Evolutionary conservation across 1,284 basidiomycete genomes (phyloP).

Genomic region (Ceratorhiza oryzae-sativae): DNA sequence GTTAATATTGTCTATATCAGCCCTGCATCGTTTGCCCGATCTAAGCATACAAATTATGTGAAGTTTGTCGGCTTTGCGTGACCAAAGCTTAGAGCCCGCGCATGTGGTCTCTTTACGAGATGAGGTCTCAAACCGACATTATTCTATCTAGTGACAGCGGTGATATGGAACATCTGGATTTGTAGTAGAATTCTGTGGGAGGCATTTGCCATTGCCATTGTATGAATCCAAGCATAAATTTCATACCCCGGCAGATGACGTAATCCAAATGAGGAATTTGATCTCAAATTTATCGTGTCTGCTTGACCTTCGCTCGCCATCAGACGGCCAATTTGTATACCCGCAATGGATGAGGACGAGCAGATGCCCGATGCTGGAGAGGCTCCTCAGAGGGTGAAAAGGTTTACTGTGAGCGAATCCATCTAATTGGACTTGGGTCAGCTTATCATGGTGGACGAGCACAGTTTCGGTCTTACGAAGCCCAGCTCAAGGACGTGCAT

Average conservation of each 20-base stretch:
- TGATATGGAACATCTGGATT: no score
- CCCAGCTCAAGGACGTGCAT: conserved; percentile 72
- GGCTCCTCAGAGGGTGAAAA: conserved; percentile 22
- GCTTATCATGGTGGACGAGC: not conserved
- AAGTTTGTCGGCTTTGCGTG: no score
- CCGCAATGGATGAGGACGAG: conserved; percentile 18
- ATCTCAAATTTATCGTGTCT: conserved; percentile 29
- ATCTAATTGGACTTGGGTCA: not conserved
- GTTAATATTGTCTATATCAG: no score
- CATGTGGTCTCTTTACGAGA: no score
- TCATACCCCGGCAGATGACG: not conserved
- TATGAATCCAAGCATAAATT: no score
- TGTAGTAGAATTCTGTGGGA: no score
- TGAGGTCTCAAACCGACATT: no score
- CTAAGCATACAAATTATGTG: no score
- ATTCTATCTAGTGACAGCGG: no score
- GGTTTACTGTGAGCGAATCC: conserved; percentile 30
- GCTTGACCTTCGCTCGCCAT: conserved; percentile 9
- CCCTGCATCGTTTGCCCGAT: no score
- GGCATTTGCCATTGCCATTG: no score
- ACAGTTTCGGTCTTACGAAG: conserved; percentile 64
- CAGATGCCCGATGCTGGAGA: conserved; percentile 11
- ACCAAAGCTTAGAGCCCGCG: no score
- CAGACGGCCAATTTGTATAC: not conserved
- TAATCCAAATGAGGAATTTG: conserved; percentile 3